Evolutionary conservation across 1,284 basidiomycete genomes (phyloP).

Genomic region (Pholiota adiposa): DNA sequence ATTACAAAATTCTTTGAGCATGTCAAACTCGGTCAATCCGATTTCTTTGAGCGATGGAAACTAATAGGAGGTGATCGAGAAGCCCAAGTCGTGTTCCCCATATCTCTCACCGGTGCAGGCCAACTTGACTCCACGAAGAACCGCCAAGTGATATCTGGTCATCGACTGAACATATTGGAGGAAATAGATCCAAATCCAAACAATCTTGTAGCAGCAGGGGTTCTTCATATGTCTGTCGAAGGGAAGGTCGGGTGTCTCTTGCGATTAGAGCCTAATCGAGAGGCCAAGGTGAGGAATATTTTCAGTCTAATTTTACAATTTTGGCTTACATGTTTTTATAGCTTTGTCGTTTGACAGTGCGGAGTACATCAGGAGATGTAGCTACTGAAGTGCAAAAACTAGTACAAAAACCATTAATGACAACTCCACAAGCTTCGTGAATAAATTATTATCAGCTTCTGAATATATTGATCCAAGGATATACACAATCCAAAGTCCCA

Average conservation of each 20-base stretch:
- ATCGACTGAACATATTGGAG: conserved; percentile 77
- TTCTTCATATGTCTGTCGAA: conserved; percentile 83
- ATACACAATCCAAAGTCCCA: conserved; percentile 13
- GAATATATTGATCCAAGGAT: conserved; percentile 15
- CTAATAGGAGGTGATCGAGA: conserved; percentile 94
- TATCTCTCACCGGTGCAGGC: conserved; percentile 68
- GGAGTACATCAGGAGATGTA: conserved; percentile 94
- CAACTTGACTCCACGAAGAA: conserved; percentile 79
- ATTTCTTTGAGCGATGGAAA: conserved; percentile 99
- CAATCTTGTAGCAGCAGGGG: conserved; percentile 91
- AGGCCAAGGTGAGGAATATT: conserved; percentile 76
- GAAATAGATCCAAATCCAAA: conserved; percentile 86
- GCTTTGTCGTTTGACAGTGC: conserved; percentile 92
- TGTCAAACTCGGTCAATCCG: conserved; percentile 79
- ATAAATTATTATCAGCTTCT: conserved; percentile 22
- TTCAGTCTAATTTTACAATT: not conserved
- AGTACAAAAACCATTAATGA: conserved; percentile 52
- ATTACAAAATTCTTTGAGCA: conserved; percentile 94
- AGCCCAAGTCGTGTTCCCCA: conserved; percentile 86
- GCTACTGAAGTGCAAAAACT: conserved; percentile 80
- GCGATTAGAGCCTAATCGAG: conserved; percentile 92
- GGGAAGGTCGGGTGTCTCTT: conserved; percentile 97
- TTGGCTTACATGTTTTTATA: conserved; percentile 34
- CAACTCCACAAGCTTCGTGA: conserved; percentile 20
- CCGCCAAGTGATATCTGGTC: conserved; percentile 77